Conservation (phyloP, 768 basidiomycete genomes). For the Mycena sanguinolenta region DNA sequence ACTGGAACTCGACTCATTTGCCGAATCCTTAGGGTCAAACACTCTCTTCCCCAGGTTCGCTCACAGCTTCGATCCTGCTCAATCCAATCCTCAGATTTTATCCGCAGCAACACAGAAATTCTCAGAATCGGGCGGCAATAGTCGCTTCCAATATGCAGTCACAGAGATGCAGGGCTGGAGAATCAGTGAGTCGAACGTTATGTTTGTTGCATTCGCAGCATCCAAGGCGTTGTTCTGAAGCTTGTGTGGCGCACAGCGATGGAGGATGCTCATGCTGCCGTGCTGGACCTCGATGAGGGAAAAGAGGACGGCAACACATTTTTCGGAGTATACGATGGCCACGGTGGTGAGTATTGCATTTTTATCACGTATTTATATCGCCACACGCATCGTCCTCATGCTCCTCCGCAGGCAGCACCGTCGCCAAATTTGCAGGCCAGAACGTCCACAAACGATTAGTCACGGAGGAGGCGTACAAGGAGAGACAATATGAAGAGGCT, state of each 20-base stretch:
- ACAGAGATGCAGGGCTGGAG: constrained; percentile 99
- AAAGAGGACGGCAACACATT: constrained; percentile 73
- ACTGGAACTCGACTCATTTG: constrained; percentile 34
- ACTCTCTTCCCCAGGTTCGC: constrained; percentile 82
- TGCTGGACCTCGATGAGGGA: constrained; percentile 75
- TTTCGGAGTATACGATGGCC: constrained; percentile 98
- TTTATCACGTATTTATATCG: constrained; percentile 16
- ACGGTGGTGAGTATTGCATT: constrained; percentile 78
- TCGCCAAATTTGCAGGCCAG: constrained; percentile 89
- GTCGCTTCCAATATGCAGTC: constrained; percentile 78
- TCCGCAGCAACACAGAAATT: constrained; percentile 83
- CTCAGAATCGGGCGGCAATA: constrained; percentile 79
- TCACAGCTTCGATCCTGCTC: constrained; percentile 9
- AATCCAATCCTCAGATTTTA: constrained; percentile 29
- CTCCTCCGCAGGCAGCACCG: constrained; percentile 71
- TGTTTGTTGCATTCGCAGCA: constrained; percentile 21
- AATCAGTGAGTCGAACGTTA: constrained; percentile 78
- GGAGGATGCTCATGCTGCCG: constrained; percentile 93
- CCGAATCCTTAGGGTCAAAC: constrained; percentile 79
- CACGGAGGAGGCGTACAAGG: constrained; percentile 78
- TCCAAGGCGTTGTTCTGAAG: constrained; percentile 33
- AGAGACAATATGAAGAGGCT: constrained; percentile 78
- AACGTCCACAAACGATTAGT: constrained; percentile 85
- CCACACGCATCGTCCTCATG: constrained; percentile 29
- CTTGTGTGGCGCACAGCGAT: constrained; percentile 73